A percentile compares a stretch with the other conserved stretches of the same genome.
phyloP scores from a whole-genome alignment of 2,329 filamentous ascomycete genomes.

The Xylaria sp. region DNA sequence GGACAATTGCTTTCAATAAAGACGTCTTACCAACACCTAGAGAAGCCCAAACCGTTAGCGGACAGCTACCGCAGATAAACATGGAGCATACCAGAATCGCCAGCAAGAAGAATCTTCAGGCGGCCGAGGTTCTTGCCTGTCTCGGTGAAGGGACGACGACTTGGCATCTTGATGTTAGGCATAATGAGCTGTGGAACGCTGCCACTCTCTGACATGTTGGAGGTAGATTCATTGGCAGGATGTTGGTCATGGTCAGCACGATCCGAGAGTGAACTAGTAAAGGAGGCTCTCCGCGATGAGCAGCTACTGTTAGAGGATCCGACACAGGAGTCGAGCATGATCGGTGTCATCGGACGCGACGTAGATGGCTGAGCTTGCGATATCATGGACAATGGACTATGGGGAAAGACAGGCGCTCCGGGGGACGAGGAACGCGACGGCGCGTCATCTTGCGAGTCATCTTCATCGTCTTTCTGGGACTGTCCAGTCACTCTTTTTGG shows the following conservation, averaged over 20 bases:
- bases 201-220: constrained; percentile 41
- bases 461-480: constrained; percentile 24
- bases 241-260: constrained; percentile 44
- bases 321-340: constrained; percentile 38
- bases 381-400: constrained; percentile 30
- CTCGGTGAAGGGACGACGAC: constrained; percentile 82
- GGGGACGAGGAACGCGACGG: constrained; percentile 29
- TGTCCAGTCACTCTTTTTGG: constrained; percentile 26
- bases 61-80: constrained; percentile 10
- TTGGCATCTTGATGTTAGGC: constrained; percentile 91
- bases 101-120: constrained; percentile 83
- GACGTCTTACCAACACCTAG: constrained; percentile 82
- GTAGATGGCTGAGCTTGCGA: constrained; percentile 30
- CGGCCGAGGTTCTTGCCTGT: constrained; percentile 76
- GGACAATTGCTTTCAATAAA: constrained; percentile 80
- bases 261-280: constrained; percentile 45
- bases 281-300: constrained; percentile 46
- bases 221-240: constrained; percentile 39
- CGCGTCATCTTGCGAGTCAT: constrained; percentile 17
- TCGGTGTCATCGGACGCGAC: constrained; percentile 44
- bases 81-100: constrained; percentile 58
- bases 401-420: constrained; percentile 30
- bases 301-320: constrained; percentile 43
- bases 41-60: constrained; percentile 16
- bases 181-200: constrained; percentile 81